Percentiles rank a stretch among this genome's conserved stretches.
phyloP scores from a whole-genome alignment of 2,329 filamentous ascomycete genomes.

The Exophiala alcalophila region DNA sequence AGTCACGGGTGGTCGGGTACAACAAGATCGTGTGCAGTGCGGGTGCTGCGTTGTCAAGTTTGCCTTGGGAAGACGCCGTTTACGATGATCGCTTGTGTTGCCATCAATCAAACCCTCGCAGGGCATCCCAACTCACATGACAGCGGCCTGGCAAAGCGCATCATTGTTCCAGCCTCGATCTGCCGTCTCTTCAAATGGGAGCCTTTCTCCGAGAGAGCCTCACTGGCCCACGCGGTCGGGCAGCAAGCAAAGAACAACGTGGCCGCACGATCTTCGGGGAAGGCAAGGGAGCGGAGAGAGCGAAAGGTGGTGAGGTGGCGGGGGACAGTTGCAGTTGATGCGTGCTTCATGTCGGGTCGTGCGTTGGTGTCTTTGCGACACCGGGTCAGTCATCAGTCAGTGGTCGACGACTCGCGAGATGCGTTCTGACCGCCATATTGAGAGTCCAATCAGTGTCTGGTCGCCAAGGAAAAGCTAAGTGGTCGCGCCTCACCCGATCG shows the following conservation, averaged over 20 bases:
- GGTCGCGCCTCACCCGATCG: background rate
- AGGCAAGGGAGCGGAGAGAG: background rate
- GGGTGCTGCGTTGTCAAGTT: constrained; percentile 19
- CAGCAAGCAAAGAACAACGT: background rate
- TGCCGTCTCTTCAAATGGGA: too few relatives aligned
- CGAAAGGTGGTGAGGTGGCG: background rate
- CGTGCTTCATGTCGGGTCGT: constrained; percentile 8
- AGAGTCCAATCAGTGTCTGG: too few relatives aligned
- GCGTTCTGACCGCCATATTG: too few relatives aligned
- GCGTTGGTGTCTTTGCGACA: constrained; percentile 10
- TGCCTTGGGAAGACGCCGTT: constrained; percentile 4
- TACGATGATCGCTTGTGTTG: constrained; percentile 10
- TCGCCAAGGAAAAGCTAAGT: background rate
- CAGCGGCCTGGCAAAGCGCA: constrained; percentile 3
- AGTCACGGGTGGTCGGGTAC: constrained; percentile 12
- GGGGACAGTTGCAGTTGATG: background rate
- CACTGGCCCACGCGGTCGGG: background rate
- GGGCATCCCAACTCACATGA: constrained; percentile 1
- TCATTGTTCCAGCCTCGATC: background rate
- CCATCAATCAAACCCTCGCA: too few relatives aligned
- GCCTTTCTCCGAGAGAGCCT: background rate
- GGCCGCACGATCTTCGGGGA: background rate
- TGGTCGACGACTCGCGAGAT: too few relatives aligned
- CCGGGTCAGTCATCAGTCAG: too few relatives aligned
- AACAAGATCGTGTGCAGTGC: too few relatives aligned